Base-by-base conservation (phyloP, 2,329 filamentous ascomycete genomes). In the Colletotrichum musicola region DNA sequence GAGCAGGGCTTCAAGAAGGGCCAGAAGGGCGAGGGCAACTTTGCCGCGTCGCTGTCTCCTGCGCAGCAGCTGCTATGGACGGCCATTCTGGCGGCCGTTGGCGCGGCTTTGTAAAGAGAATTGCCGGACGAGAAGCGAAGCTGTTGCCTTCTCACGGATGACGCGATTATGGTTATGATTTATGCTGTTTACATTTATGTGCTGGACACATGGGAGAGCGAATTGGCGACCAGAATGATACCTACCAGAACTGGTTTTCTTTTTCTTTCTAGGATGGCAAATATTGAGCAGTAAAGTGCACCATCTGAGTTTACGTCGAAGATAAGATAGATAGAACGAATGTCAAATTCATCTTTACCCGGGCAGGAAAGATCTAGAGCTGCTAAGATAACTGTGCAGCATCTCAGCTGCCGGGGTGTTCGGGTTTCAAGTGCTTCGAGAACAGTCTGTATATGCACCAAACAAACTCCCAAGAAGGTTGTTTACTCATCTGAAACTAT, bases 1-100 rank as follows among this genome's bases (percentile, higher is more conserved):
- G 73, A 74, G 46, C 79, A 75, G 3, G 81, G 80, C 0, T 83
- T 82, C 54, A 69, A 78, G 50, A 72, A 74, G 51, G 81, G 80
- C 12, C 62, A 68, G 49, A 61, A 65, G 55, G 65, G 60, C 7
- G 50, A 63, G 18, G 60, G 65, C 18, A 65, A 18, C 16, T 51
- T 57, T 16, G 65, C 62, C 16, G 35, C 22, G 25, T 60, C 50
- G 1, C 14, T 68, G 6, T 56, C 55, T 4, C 62, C 65, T 7
- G 30, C 55, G 0, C 16, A 18, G 3, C 7, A 46, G 10, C 40
- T 68, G 0, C 50, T 61, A 4, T 68, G 65, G 55, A 22, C 35
- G 1, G 1, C 55, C 2, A 18, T 61, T 1, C 1, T 44, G n/a
- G 30, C 55, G 9, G 50, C 18, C 25, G 13, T 56, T 18, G 16